phyloP scores from a whole-genome alignment of 768 basidiomycete genomes.

The Boletus rubroflammeus region DNA sequence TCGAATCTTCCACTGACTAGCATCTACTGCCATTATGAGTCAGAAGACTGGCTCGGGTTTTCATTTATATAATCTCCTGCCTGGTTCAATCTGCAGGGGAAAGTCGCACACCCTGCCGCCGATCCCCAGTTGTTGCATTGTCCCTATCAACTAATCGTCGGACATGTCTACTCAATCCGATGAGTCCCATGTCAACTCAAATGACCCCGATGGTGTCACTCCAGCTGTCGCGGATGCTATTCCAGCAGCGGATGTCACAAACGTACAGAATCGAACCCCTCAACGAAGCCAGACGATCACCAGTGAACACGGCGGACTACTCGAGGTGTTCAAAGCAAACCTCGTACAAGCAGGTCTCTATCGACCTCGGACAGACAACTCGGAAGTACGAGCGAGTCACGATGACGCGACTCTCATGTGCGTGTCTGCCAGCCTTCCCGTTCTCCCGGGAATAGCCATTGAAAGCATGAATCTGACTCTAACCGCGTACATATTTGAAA shows the following conservation, averaged over 20 bases:
- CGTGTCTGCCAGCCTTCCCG: conserved; percentile 22
- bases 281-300: not conserved
- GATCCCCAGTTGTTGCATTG: not conserved
- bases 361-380: conserved; percentile 30
- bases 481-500: not conserved
- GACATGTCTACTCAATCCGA: conserved; percentile 8
- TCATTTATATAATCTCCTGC: not conserved
- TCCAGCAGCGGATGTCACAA: not conserved
- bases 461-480: not conserved
- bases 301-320: conserved; percentile 1
- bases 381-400: conserved; percentile 41
- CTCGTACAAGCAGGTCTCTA: conserved; percentile 54
- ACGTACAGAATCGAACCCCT: not conserved
- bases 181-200: not conserved
- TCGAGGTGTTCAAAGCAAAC: conserved; percentile 51
- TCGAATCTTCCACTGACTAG: not conserved
- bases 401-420: conserved; percentile 69
- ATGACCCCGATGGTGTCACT: not conserved
- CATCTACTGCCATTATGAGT: no score
- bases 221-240: not conserved
- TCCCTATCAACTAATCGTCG: not conserved
- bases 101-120: not conserved
- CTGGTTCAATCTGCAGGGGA: not conserved
- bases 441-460: not conserved
- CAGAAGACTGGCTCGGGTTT: not conserved